Conservation (phyloP, 192 early-diverging fungal species). For the Phlyctochytrium planicorne region DNA sequence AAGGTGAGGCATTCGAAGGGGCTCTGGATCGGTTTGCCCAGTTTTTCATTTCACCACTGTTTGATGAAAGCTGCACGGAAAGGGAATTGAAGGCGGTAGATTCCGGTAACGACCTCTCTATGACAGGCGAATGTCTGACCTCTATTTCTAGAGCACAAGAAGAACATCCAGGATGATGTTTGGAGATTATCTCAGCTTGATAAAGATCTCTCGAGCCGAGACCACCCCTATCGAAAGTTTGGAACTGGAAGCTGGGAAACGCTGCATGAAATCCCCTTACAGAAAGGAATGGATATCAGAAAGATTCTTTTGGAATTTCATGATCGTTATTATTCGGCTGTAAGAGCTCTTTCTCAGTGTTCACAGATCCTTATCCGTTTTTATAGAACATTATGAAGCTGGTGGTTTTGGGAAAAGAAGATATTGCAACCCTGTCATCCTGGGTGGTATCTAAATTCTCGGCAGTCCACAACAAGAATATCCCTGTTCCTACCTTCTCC, state of each 20-base stretch:
- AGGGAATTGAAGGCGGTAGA: slow-evolving; percentile 90
- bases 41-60: slow-evolving; percentile 92
- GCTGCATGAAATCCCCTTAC: slow-evolving; percentile 63
- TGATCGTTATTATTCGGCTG: slow-evolving; percentile 81
- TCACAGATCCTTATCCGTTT: background rate
- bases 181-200: slow-evolving; percentile 88
- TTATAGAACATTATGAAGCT: slow-evolving; percentile 91
- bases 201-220: slow-evolving; percentile 69
- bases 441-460: slow-evolving; percentile 85
- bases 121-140: slow-evolving; percentile 3
- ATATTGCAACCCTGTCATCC: slow-evolving; percentile 75
- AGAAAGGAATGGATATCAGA: slow-evolving; percentile 75
- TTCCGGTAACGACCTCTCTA: slow-evolving; percentile 52
- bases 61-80: slow-evolving; percentile 85
- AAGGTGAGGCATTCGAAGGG: slow-evolving; percentile 43
- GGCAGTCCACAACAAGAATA: slow-evolving; percentile 69
- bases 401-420: slow-evolving; percentile 69
- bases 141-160: slow-evolving; percentile 73
- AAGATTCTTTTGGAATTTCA: slow-evolving; percentile 85
- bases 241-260: slow-evolving; percentile 89
- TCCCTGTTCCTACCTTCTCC: slow-evolving; percentile 62
- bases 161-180: slow-evolving; percentile 84
- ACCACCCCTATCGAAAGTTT: slow-evolving; percentile 87
- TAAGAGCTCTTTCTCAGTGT: background rate
- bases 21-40: slow-evolving; percentile 69